Conservation (phyloP, 106 monocot species). For the Apostasia shenzhenica region DNA sequence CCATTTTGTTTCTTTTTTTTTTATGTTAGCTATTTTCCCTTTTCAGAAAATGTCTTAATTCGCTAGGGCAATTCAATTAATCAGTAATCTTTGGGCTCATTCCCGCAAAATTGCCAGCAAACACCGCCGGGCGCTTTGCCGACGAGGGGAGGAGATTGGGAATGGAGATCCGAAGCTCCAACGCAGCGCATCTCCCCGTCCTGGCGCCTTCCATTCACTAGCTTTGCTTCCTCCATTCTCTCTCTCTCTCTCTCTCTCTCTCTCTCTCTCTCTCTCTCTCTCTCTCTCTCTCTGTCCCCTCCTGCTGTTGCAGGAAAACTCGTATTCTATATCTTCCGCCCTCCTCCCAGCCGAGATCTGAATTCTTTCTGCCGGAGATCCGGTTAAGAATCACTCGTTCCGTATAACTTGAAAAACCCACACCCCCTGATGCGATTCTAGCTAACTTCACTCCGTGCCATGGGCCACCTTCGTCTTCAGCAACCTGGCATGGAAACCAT, state of each 20-base stretch:
- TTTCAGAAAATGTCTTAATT: too few relatives aligned
- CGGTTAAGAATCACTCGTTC: not conserved
- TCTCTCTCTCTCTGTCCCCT: not conserved
- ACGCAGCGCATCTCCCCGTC: not conserved
- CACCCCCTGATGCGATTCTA: not conserved
- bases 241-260: not conserved
- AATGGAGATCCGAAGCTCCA: not conserved
- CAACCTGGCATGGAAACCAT: constrained; percentile 14
- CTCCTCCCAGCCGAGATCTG: not conserved
- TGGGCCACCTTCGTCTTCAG: constrained; percentile 14
- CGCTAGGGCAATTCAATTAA: too few relatives aligned
- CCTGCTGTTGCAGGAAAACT: not conserved
- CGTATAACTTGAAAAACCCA: not conserved
- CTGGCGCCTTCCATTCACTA: not conserved
- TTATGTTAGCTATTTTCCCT: too few relatives aligned
- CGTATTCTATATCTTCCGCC: not conserved
- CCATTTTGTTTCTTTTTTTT: too few relatives aligned
- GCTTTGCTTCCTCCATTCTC: not conserved
- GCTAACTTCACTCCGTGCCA: not conserved
- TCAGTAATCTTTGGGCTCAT: too few relatives aligned
- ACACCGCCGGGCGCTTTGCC: too few relatives aligned
- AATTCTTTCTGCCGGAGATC: not conserved
- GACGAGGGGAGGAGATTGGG: not conserved
- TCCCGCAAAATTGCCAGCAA: too few relatives aligned
- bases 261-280: not conserved